A percentile compares a stretch with the other conserved stretches of the same genome.
Evolutionary conservation across 805 yeast species (phyloP).

Genomic region (Zygoascus biomembranicola): DNA sequence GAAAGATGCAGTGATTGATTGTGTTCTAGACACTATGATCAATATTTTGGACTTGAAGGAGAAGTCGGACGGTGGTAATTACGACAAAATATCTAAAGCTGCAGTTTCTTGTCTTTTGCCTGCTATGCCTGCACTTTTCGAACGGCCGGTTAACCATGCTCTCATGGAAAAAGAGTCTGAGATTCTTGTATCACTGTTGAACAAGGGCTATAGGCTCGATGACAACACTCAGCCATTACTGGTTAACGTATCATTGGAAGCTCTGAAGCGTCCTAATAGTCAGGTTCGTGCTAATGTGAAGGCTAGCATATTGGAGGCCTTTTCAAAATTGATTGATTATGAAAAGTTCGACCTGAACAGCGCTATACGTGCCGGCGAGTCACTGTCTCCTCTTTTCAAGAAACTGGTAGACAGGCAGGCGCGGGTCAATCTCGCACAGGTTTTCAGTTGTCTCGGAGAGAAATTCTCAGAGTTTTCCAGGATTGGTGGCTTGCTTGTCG

Average conservation of each 20-base stretch:
- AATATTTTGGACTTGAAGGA: constrained; percentile 12
- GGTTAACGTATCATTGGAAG: constrained; percentile 47
- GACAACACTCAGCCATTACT: constrained; percentile 43
- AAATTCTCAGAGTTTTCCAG: constrained; percentile 35
- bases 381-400: constrained; percentile 51
- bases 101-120: constrained; percentile 27
- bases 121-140: constrained; percentile 16
- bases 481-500: constrained; percentile 48
- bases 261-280: constrained; percentile 49
- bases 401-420: constrained; percentile 51
- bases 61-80: not conserved
- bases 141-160: constrained; percentile 3
- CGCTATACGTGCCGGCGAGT: constrained; percentile 31
- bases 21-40: constrained; percentile 42
- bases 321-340: constrained; percentile 46
- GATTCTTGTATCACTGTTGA: constrained; percentile 26
- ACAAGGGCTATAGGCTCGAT: constrained; percentile 52
- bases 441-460: constrained; percentile 52
- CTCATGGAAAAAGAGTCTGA: constrained; percentile 18
- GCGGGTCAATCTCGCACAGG: constrained; percentile 50
- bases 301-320: constrained; percentile 46
- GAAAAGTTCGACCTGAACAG: constrained; percentile 13
- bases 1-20: constrained; percentile 59
- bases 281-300: constrained; percentile 47
- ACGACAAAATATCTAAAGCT: not conserved